Conservation (phyloP, 441 rosid species). For the Populus trichocarpa region DNA sequence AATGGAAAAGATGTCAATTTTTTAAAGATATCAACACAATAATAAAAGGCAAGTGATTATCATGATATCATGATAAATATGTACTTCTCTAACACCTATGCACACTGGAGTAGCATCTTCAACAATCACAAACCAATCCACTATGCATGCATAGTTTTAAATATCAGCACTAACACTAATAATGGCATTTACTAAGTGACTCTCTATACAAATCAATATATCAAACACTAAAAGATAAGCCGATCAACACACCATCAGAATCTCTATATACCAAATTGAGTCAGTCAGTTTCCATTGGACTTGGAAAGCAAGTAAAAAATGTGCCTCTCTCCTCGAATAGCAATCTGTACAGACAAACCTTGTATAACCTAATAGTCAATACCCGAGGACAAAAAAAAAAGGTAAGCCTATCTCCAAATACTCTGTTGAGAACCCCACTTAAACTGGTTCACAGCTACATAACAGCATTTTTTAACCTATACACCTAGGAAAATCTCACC, state of each 20-base stretch:
- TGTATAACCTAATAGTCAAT: not conserved
- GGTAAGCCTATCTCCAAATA: not conserved
- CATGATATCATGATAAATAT: not conserved
- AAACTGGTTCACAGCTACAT: not conserved
- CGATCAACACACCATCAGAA: not conserved
- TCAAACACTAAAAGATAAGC: not conserved
- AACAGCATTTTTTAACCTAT: not conserved
- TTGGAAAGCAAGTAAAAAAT: not conserved
- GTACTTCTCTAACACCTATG: not conserved
- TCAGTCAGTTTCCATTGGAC: not conserved
- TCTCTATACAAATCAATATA: not conserved
- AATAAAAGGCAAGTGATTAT: not conserved
- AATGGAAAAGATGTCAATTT: conserved; percentile 1
- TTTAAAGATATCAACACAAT: not conserved
- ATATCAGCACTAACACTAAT: not conserved
- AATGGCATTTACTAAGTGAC: not conserved
- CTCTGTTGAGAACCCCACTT: not conserved
- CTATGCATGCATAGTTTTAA: not conserved
- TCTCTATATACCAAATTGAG: not conserved
- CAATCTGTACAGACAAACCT: not conserved
- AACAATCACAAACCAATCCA: not conserved
- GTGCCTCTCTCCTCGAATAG: not conserved
- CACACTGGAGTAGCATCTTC: not conserved
- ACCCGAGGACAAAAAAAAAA: not conserved
- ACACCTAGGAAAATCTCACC: not conserved